phyloP scores from a whole-genome alignment of 768 basidiomycete genomes.

The Podaxis sp. region DNA sequence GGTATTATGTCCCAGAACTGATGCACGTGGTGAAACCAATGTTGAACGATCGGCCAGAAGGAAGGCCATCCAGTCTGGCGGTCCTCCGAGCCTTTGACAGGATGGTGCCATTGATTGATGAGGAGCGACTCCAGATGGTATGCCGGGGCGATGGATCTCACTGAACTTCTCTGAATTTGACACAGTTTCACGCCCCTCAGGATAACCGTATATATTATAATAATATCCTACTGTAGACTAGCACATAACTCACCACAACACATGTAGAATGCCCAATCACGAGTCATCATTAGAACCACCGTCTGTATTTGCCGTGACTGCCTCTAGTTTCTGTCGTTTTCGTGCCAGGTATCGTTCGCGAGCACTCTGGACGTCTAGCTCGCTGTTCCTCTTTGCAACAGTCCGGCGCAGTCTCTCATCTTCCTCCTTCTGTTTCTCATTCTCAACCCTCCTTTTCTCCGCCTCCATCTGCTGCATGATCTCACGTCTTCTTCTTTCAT shows the following conservation, averaged over 20 bases:
- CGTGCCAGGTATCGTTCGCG: constrained; percentile 73
- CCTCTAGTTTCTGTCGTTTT: constrained; percentile 76
- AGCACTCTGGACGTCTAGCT: constrained; percentile 71
- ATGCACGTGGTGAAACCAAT: constrained; percentile 55
- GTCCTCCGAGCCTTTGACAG: constrained; percentile 54
- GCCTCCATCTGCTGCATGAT: constrained; percentile 78
- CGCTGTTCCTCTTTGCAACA: constrained; percentile 74
- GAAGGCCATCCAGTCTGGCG: constrained; percentile 48
- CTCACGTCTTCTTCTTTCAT: constrained; percentile 78
- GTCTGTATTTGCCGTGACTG: constrained; percentile 18
- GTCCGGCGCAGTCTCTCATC: constrained; percentile 65
- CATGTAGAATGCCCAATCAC: constrained; percentile 2
- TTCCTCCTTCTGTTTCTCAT: constrained; percentile 58
- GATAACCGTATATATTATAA: neutral
- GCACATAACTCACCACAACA: constrained; percentile 1
- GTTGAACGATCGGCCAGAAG: constrained; percentile 51
- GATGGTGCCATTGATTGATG: constrained; percentile 33
- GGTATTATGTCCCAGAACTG: constrained; percentile 60
- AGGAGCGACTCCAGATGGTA: constrained; percentile 34
- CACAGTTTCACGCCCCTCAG: neutral
- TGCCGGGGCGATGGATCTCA: constrained; percentile 8
- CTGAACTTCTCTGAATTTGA: constrained; percentile 2
- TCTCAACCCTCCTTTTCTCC: constrained; percentile 59
- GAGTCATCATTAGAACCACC: neutral
- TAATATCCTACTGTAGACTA: constrained; percentile 3